phyloP scores from a whole-genome alignment of 352 stramenopile species.

The Phytophthora cactorum region DNA sequence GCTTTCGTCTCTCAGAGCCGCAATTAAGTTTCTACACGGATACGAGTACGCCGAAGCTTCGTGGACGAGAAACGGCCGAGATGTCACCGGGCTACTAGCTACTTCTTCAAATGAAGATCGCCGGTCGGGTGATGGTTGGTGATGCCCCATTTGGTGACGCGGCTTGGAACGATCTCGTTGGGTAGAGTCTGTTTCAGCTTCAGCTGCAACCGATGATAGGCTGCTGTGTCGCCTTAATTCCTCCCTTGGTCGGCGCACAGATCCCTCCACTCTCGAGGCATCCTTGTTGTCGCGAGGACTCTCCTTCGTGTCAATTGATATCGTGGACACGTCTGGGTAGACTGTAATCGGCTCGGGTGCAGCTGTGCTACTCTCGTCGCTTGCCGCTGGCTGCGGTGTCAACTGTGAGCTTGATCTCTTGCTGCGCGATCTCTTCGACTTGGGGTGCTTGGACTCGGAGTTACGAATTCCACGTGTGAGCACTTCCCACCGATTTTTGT shows the following conservation, averaged over 20 bases:
- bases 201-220: not conserved
- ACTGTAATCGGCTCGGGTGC: conserved; percentile 11
- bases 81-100: not conserved
- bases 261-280: not conserved
- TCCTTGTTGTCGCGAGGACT: conserved; percentile 5
- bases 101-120: conserved; percentile 5
- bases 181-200: not conserved
- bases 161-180: not conserved
- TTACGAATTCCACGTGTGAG: conserved; percentile 45
- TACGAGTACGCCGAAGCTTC: conserved; percentile 42
- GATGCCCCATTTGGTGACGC: conserved; percentile 1
- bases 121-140: not conserved
- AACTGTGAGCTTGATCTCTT: conserved; percentile 16
- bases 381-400: not conserved
- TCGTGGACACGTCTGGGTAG: conserved; percentile 32
- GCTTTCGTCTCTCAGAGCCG: conserved; percentile 34
- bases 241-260: not conserved
- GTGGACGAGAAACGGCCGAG: conserved; percentile 39
- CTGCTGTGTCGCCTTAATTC: not conserved
- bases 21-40: conserved; percentile 40
- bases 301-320: conserved; percentile 25
- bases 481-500: conserved; percentile 60
- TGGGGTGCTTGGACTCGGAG: conserved; percentile 25
- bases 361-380: not conserved
- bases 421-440: conserved; percentile 9